Conservation (phyloP, 2,329 filamentous ascomycete species). For the Botrytis byssoidea region DNA sequence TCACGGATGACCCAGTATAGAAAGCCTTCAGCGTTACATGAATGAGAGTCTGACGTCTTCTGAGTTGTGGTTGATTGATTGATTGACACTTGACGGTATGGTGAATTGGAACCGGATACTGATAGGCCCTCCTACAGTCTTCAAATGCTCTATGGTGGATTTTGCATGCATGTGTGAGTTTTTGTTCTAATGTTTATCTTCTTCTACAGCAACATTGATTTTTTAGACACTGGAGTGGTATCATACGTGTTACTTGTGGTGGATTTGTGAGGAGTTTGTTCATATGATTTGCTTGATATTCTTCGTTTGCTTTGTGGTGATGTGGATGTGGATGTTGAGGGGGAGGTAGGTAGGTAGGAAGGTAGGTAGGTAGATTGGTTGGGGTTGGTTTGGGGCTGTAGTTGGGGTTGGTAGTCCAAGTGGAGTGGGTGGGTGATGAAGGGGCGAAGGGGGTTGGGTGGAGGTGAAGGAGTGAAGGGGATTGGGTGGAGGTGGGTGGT, state of each 20-base stretch:
- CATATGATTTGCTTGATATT: too few relatives aligned
- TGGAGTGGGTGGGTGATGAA: too few relatives aligned
- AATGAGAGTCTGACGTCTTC: background rate
- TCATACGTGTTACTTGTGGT: background rate
- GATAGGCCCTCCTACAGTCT: background rate
- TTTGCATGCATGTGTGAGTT: background rate
- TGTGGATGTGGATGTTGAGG: background rate
- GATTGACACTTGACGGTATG: background rate
- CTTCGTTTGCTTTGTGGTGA: background rate
- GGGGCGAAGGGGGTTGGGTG: too few relatives aligned
- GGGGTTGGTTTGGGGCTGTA: too few relatives aligned
- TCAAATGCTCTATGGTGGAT: rapidly evolving
- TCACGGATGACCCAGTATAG: background rate
- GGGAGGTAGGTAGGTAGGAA: too few relatives aligned
- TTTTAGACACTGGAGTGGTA: background rate
- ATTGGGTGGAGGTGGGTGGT: too few relatives aligned
- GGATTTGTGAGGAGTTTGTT: background rate
- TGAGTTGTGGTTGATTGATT: background rate
- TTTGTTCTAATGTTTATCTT: background rate
- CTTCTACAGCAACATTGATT: background rate
- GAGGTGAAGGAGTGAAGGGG: too few relatives aligned
- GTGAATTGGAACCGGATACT: background rate
- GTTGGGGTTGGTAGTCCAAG: too few relatives aligned
- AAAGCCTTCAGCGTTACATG: background rate
- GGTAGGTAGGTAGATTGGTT: background rate